A percentile compares a stretch with the other conserved stretches of the same genome.
phyloP scores from a whole-genome alignment of 441 rosid genomes.

The Bruguiera hainesii region DNA sequence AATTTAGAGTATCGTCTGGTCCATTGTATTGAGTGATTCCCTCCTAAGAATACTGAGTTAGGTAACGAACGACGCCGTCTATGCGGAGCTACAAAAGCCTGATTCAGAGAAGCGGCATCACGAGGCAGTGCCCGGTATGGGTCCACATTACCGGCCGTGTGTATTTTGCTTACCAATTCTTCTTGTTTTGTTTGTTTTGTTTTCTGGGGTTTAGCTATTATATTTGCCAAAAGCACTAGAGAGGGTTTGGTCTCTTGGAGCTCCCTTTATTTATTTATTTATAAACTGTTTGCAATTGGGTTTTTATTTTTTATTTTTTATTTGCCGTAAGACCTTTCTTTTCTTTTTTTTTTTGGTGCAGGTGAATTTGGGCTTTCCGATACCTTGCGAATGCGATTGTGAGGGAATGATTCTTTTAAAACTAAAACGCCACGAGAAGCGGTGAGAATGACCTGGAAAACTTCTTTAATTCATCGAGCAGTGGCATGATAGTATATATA shows the following conservation, averaged over 20 bases:
- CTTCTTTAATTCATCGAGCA: neutral
- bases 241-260: too few relatives aligned
- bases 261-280: too few relatives aligned
- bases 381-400: conserved; percentile 58
- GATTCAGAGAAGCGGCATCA: conserved; percentile 50
- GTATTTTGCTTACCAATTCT: conserved; percentile 25
- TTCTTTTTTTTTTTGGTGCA: neutral
- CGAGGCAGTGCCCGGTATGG: conserved; percentile 94
- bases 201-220: neutral
- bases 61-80: conserved; percentile 52
- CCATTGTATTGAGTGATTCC: too few relatives aligned
- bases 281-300: too few relatives aligned
- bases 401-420: conserved; percentile 77
- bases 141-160: conserved; percentile 94
- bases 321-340: neutral
- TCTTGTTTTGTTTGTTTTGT: neutral
- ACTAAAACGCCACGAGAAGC: conserved; percentile 84
- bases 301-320: neutral
- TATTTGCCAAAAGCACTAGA: too few relatives aligned
- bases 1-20: too few relatives aligned
- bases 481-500: too few relatives aligned
- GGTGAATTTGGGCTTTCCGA: conserved; percentile 26
- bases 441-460: conserved; percentile 32
- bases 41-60: too few relatives aligned
- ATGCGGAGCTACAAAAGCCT: conserved; percentile 65